Conservation (phyloP, 208 protist species). For the Blechomonas ayalai region DNA sequence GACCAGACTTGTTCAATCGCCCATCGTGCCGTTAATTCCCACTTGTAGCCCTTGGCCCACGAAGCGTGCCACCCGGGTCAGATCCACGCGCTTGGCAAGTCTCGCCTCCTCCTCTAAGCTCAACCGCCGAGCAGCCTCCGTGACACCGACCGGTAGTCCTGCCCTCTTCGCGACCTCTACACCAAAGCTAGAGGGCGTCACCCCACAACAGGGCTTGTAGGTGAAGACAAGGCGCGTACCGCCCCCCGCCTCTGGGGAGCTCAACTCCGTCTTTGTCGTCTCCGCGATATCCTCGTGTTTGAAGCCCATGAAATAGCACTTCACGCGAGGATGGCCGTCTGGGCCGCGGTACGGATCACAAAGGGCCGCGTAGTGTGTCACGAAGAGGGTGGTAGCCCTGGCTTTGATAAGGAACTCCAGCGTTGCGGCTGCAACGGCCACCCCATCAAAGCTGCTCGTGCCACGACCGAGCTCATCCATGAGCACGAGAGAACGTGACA, state of each 20-base stretch:
- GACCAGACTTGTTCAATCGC: too few relatives aligned
- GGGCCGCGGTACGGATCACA: conserved; percentile 61
- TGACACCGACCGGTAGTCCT: conserved; percentile 63
- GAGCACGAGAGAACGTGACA: conserved; percentile 86
- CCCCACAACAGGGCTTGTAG: conserved; percentile 72
- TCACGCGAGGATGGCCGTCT: conserved; percentile 11
- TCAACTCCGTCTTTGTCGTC: neutral
- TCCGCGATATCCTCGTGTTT: conserved; percentile 72
- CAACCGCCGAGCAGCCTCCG: conserved; percentile 37
- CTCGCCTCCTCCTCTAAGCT: conserved; percentile 39
- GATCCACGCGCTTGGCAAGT: conserved; percentile 17
- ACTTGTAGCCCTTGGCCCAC: neutral
- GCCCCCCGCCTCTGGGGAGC: conserved; percentile 18
- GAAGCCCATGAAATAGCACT: conserved; percentile 87
- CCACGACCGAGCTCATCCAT: conserved; percentile 96
- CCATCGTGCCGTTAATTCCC: too few relatives aligned
- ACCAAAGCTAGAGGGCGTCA: conserved; percentile 88
- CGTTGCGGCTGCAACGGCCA: conserved; percentile 89
- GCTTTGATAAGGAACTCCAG: conserved; percentile 80
- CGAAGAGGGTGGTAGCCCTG: conserved; percentile 86
- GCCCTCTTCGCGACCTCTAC: conserved; percentile 84
- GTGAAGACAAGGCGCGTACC: conserved; percentile 53
- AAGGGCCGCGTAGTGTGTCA: conserved; percentile 92
- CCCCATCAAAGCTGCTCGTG: conserved; percentile 93
- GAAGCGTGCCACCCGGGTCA: conserved; percentile 18